A percentile compares a stretch with the other conserved stretches of the same genome.
These are phyloP conservation scores for Chlorociboria aeruginascens DNA, from an alignment of 495 filamentous ascomycete species.

Conservation along the genomic window DNA sequence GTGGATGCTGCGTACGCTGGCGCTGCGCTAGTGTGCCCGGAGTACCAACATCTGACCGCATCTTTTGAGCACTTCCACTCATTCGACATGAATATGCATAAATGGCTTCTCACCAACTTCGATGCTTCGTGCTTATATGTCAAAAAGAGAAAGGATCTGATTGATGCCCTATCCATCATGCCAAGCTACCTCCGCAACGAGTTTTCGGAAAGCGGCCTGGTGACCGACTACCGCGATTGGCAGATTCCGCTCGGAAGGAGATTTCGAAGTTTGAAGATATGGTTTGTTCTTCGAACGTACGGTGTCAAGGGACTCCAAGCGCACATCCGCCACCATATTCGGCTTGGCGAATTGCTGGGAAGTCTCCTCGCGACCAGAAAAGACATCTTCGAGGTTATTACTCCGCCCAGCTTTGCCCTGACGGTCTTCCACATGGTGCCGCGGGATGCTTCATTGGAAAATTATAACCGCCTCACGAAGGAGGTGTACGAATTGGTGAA, in stretches of 20 bases:
- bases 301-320: conserved; percentile 67
- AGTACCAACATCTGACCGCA: conserved; percentile 59
- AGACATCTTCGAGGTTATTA: conserved; percentile 71
- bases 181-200: conserved; percentile 73
- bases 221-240: conserved; percentile 98
- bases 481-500: conserved; percentile 70
- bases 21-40: conserved; percentile 65
- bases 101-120: conserved; percentile 94
- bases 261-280: conserved; percentile 90
- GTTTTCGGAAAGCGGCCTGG: conserved; percentile 68
- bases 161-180: conserved; percentile 67
- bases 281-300: conserved; percentile 89
- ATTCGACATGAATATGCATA: conserved; percentile 95
- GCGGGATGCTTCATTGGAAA: conserved; percentile 26
- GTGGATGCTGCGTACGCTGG: conserved; percentile 96
- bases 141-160: conserved; percentile 59
- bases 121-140: conserved; percentile 81
- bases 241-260: conserved; percentile 89
- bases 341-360: conserved; percentile 59
- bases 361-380: conserved; percentile 40
- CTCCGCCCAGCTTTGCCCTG: conserved; percentile 64
- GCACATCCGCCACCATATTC: conserved; percentile 55
- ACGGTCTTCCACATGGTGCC: conserved; percentile 59
- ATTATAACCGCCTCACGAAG: conserved; percentile 58
- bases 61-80: conserved; percentile 62